These are phyloP conservation scores for Trichoderma parareesei DNA, from an alignment of 495 filamentous ascomycete species.

Conservation along the genomic window DNA sequence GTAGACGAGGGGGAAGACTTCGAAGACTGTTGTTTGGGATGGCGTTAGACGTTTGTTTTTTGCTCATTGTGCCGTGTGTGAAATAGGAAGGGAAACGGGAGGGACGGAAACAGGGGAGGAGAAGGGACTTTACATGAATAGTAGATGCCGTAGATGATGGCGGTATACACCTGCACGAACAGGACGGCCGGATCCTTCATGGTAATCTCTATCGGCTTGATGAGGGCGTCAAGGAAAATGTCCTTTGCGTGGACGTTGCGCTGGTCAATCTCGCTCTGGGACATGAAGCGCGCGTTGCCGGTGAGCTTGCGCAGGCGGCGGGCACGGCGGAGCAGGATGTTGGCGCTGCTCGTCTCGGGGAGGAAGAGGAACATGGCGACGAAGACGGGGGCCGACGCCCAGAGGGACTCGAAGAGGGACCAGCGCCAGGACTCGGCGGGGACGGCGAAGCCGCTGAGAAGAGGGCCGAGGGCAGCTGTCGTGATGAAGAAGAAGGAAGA, in stretches of 20 bases:
- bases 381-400: slow-evolving; percentile 39
- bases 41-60: no score
- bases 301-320: slow-evolving; percentile 37
- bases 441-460: slow-evolving; percentile 58
- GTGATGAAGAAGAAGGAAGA: no score
- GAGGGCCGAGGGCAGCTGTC: slow-evolving; percentile 44
- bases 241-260: slow-evolving; percentile 35
- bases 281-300: slow-evolving; percentile 33
- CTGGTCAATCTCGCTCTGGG: slow-evolving; percentile 48
- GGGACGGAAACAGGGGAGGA: no score
- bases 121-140: slow-evolving; percentile 36
- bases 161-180: slow-evolving; percentile 55
- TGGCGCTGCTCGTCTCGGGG: slow-evolving; percentile 40
- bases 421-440: slow-evolving; percentile 47
- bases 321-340: slow-evolving; percentile 35
- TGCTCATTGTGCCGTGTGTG: no score
- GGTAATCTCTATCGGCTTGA: slow-evolving; percentile 56
- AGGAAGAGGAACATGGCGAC: slow-evolving; percentile 38
- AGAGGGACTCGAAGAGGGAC: slow-evolving; percentile 50
- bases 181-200: slow-evolving; percentile 54
- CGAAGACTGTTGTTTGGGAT: slow-evolving; percentile 42
- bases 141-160: slow-evolving; percentile 59
- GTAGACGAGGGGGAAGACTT: slow-evolving; percentile 68
- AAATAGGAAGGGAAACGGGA: no score
- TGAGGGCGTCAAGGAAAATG: slow-evolving; percentile 49